Evolutionary conservation across 1,139 yeast species (phyloP).

Genomic region (Protomyces inouyei): DNA sequence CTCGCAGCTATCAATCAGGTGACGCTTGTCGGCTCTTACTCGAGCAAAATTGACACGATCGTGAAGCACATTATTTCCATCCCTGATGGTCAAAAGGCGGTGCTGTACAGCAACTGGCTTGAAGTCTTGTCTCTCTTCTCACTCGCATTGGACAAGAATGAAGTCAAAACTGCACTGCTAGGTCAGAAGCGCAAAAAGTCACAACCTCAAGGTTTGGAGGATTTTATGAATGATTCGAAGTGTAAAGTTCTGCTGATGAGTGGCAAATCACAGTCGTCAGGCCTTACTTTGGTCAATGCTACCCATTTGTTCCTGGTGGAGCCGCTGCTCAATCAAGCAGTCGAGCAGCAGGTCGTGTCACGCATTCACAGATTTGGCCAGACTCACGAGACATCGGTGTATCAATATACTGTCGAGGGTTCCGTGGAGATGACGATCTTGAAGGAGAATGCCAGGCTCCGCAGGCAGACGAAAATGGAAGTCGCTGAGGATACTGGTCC

Average conservation of each 20-base stretch:
- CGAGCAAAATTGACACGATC: conserved; percentile 81
- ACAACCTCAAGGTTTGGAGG: conserved; percentile 28
- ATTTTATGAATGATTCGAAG: conserved; percentile 58
- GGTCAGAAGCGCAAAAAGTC: conserved; percentile 48
- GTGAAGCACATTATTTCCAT: conserved; percentile 52
- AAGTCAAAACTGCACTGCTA: conserved; percentile 46
- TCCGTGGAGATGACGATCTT: conserved; percentile 89
- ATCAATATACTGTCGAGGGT: conserved; percentile 80
- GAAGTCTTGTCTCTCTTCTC: conserved; percentile 64
- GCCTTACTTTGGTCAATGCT: conserved; percentile 84
- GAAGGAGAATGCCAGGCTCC: conserved; percentile 30
- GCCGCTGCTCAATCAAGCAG: conserved; percentile 81
- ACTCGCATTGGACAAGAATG: conserved; percentile 59
- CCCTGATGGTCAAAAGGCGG: conserved; percentile 2
- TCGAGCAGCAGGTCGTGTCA: conserved; percentile 86
- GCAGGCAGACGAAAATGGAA: not conserved
- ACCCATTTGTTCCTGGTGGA: conserved; percentile 65
- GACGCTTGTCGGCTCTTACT: conserved; percentile 52
- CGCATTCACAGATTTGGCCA: conserved; percentile 93
- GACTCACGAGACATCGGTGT: conserved; percentile 67
- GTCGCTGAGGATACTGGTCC: not conserved
- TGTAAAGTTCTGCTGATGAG: conserved; percentile 81
- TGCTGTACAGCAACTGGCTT: conserved; percentile 22
- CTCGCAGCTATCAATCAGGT: conserved; percentile 46
- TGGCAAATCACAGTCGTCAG: conserved; percentile 73